Evolutionary conservation across 257 asterid genomes (phyloP).

Genomic region (Paraleonurus japonicus): DNA sequence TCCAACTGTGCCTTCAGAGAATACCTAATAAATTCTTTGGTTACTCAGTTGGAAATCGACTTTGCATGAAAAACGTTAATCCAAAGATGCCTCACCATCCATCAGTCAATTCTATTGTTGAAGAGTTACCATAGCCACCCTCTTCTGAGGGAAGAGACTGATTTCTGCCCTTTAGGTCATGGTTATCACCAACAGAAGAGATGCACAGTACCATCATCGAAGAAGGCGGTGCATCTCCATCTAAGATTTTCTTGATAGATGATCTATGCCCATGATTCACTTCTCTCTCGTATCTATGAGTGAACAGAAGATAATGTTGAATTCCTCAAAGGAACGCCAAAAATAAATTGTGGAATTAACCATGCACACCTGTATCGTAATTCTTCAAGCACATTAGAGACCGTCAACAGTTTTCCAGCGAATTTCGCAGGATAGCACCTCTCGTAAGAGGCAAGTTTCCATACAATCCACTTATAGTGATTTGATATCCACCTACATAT

Average conservation of each 20-base stretch:
- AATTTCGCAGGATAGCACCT: slow-evolving; percentile 75
- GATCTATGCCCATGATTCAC: slow-evolving; percentile 92
- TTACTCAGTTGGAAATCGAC: slow-evolving; percentile 25
- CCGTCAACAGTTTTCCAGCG: slow-evolving; percentile 64
- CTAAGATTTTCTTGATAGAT: slow-evolving; percentile 76
- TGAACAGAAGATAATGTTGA: slow-evolving; percentile 19
- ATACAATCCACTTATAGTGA: slow-evolving; percentile 93
- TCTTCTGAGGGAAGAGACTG: slow-evolving; percentile 38
- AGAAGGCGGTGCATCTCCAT: slow-evolving; percentile 86
- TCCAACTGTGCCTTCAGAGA: slow-evolving; percentile 74
- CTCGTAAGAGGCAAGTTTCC: slow-evolving; percentile 94
- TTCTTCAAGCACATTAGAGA: slow-evolving; percentile 85
- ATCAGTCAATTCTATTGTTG: slow-evolving; percentile 80
- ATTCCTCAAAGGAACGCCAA: slow-evolving; percentile 18
- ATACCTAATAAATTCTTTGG: slow-evolving; percentile 56
- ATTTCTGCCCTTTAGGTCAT: slow-evolving; percentile 35
- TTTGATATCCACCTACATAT: slow-evolving; percentile 75
- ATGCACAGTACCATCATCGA: slow-evolving; percentile 82
- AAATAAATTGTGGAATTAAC: slow-evolving; percentile 14
- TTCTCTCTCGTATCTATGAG: slow-evolving; percentile 85
- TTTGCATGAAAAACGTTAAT: slow-evolving; percentile 15
- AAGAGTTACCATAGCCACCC: slow-evolving; percentile 34
- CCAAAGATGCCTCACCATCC: slow-evolving; percentile 76
- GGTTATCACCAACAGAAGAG: slow-evolving; percentile 55
- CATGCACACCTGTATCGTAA: slow-evolving; percentile 67